Conservation (phyloP, 1,284 basidiomycete species). For the Leccinum subrobustum region DNA sequence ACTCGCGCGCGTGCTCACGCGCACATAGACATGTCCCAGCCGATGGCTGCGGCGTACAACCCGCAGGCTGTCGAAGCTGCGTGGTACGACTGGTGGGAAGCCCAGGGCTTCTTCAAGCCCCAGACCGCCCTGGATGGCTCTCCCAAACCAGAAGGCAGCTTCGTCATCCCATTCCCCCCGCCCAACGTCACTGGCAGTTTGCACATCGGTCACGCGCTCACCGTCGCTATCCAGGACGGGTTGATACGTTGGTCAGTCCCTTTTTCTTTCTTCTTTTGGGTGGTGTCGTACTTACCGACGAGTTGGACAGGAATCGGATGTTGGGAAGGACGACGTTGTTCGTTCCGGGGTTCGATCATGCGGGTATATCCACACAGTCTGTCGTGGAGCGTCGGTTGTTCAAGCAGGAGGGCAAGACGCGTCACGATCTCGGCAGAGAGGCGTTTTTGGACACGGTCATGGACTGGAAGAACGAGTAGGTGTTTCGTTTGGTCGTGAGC, state of each 20-base stretch:
- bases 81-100: too few species aligned
- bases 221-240: constrained; percentile 90
- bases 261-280: not conserved
- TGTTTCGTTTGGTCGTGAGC: constrained; percentile 7
- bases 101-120: too few species aligned
- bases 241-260: constrained; percentile 76
- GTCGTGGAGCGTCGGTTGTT: constrained; percentile 94
- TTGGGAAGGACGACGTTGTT: constrained; percentile 90
- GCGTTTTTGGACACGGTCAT: constrained; percentile 90
- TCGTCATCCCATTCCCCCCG: constrained; percentile 80
- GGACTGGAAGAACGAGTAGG: constrained; percentile 96
- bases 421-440: constrained; percentile 94
- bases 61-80: too few species aligned
- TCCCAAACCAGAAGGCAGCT: too few species aligned
- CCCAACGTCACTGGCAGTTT: constrained; percentile 98
- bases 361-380: constrained; percentile 97
- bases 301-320: constrained; percentile 83
- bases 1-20: not conserved
- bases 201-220: constrained; percentile 96
- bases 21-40: not conserved
- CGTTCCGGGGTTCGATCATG: constrained; percentile 96
- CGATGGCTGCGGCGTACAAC: too few species aligned
- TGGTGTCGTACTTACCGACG: not conserved
- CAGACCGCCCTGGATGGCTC: too few species aligned
- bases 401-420: constrained; percentile 80